Base-by-base conservation (phyloP, 192 early-diverging fungal species). In the Linnemannia schmuckeri region DNA sequence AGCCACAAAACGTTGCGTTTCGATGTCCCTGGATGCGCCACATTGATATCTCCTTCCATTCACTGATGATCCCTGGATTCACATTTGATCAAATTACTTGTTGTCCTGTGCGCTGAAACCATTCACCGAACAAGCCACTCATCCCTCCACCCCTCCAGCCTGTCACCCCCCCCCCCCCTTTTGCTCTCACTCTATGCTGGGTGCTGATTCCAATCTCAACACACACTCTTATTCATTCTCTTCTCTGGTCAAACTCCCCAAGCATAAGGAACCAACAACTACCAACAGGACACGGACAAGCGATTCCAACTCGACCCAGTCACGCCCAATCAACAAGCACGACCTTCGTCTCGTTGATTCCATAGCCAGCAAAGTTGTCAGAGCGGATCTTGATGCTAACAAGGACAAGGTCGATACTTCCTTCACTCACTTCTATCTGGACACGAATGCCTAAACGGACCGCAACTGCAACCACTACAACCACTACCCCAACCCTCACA, bases 151-250 rank as follows among this genome's bases (percentile, higher is more conserved):
- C 27, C 12, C 1, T 5, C 9, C n/a, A 7, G 27, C 27, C 27
- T 17, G 30, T 4, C 5, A 2, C 12, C 30, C 27, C 12, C 24
- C 61, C n/a, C n/a, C n/a, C n/a, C n/a, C n/a, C n/a, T n/a, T n/a
- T n/a, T n/a, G n/a, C n/a, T n/a, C n/a, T 55, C 61, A 6, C 30
- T 33, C 27, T 30, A 12, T 30, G 61, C 30, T 66, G 30, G 61
- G 61, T 66, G n/a, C 61, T 46, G 13, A 66, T 66, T 66, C 61
- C 61, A 33, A 66, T 66, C 61, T 63, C 57, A 49, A 49, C 47
- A 49, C 6, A 13, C 46, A 47, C 46, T 47, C 46, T 47, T 15
- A 15, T 5, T 47, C 46, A 7, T 5, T n/a, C 24, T 27, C 55
- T 57, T 6, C n/a, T 57, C 6, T 8, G 6, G n/a, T 4, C 30